Base-by-base conservation (phyloP, 331 rosid species). In the Phaseolus coccineus region DNA sequence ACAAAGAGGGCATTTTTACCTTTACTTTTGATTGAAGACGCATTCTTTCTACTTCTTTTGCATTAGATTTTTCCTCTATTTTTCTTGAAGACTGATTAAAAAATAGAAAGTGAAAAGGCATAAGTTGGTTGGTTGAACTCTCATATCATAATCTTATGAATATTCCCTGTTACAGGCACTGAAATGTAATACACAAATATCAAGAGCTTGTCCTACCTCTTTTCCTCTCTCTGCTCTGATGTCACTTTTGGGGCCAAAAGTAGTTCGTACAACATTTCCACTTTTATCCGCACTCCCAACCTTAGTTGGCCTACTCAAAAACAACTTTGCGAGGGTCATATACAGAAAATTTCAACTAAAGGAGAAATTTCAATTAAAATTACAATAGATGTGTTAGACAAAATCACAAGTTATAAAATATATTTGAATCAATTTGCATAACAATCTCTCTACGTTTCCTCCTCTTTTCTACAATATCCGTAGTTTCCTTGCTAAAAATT, bases 231-330 rank as follows among this genome's bases (percentile, higher is more conserved):
- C 91, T 47, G 75, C 52, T 77, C 82, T 76, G 35, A 67, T 86
- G 65, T 77, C 89, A 72, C 86, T 86, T 86, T 81, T 91, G 39
- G 72, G 82, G 44, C 87, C 86, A 74, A 74, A 30, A 70, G 90
- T 68, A 73, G 81, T 71, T 28, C 84, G 84, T 42, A 65, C 87
- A 44, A 71, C 81, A 84, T 83, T 88, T 55, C 79, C 79, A 58
- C 78, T 82, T 86, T 81, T 93, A 25, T 88, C 94, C 31, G 37
- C 28, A 68, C 66, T 77, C 50, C 84, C 86, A 66, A 80, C 82
- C 85, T 85, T 92, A 81, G 77, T 80, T 57, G 88, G 84, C 92
- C 99, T 95, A 84, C 46, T 65, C n/a, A 86, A 64, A 73, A 62
- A 51, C 61, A 70, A 48, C 35, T 39, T 52, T 62, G 59, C 72